Percentiles rank a stretch among this genome's conserved stretches.
Conservation (phyloP, 75 land plant species). For the Cryptomeria japonica region DNA sequence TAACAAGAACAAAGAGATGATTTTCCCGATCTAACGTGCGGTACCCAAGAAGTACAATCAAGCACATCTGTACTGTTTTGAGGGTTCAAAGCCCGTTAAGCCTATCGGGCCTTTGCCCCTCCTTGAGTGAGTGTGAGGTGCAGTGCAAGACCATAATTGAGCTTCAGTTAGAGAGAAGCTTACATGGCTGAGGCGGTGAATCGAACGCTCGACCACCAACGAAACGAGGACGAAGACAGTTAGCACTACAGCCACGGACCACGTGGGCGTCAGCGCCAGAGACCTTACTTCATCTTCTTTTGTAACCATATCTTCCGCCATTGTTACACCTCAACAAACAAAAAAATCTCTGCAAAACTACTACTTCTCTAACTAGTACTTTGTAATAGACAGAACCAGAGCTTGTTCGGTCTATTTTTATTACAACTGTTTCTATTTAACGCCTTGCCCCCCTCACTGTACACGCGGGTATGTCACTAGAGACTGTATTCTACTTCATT, state of each 20-base stretch:
- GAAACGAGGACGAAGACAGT: slow-evolving; percentile 68
- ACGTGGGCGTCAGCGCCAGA: slow-evolving; percentile 70
- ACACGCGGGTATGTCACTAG: background rate
- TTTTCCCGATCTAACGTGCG: too few species aligned
- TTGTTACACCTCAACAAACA: background rate
- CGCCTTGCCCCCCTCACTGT: too few species aligned
- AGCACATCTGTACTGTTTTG: too few species aligned
- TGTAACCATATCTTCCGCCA: background rate
- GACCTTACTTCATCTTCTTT: slow-evolving; percentile 35
- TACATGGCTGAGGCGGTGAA: slow-evolving; percentile 54
- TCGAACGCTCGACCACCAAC: slow-evolving; percentile 64
- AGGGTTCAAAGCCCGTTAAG: background rate
- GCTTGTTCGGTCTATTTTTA: too few species aligned
- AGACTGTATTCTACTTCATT: background rate
- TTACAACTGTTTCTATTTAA: too few species aligned
- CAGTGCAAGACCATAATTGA: background rate
- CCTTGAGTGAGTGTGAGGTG: too few species aligned
- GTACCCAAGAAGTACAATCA: too few species aligned
- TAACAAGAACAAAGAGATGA: too few species aligned
- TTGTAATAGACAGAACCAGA: too few species aligned
- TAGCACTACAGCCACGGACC: slow-evolving; percentile 72
- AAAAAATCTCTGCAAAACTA: too few species aligned
- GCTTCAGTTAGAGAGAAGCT: slow-evolving; percentile 7
- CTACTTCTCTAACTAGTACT: too few species aligned
- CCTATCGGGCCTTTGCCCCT: too few species aligned